Base-by-base conservation (phyloP, 2,329 filamentous ascomycete species). In the Cryphonectria parasitica region DNA sequence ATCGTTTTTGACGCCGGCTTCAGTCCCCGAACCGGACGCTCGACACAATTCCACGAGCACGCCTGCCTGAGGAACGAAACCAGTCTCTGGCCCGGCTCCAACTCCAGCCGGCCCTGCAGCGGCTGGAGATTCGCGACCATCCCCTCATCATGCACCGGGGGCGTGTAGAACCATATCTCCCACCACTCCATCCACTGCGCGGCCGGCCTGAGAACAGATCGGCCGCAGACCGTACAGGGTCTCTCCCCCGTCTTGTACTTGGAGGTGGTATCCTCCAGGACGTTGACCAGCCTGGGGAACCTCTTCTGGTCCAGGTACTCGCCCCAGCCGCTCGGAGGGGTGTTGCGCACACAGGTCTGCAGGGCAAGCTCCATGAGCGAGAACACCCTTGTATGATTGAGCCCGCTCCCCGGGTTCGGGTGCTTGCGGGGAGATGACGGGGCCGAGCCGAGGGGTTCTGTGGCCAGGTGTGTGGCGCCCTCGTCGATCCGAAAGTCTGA, bases 171-270 rank as follows among this genome's bases (percentile, higher is more conserved):
- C 39, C 75, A 73, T 43, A 84, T 75, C 70, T 86, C 82, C 77
- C 86, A 88, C 86, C 89, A 91, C 75, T 91, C 89, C 10, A 91
- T 79, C 89, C 89, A 91, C 75, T 89, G 83, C 0, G 85, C 81
- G 3, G 83, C 78, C 2, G 89, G 86, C 31, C 86, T 80, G 8
- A 89, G 79, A 4, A 87, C 83, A 11, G 77, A 76, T 39, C 83
- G 82, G 34, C 78, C 74, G 75, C 89, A 91, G 0, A 83, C 79
- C 1, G 86, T 85, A 74, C 89, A 91, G 2, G 76, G 75, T 39
- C 84, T 75, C 1, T 85, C 85, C 5, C 88, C 88, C 0, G 78
- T 78, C 52, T 86, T 81, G 52, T 83, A 83, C 71, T 85, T 82
- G 4, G 75, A 72, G 0, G 77, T 75, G 3, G 84, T 81, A 15